Evolutionary conservation across 331 rosid genomes (phyloP).

Genomic region (Rosa hybrid): DNA sequence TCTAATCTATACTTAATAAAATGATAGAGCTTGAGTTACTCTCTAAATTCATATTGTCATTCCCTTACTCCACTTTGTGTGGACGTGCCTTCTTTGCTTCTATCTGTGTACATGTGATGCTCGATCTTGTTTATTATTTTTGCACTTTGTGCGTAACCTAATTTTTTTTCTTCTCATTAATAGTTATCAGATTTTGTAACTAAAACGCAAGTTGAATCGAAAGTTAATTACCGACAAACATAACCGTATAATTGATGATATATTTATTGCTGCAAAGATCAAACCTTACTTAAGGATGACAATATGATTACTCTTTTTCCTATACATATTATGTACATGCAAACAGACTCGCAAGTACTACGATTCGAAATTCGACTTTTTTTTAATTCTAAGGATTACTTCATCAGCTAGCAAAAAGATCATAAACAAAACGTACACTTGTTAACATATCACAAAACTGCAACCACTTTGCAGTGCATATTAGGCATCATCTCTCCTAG

Average conservation of each 20-base stretch:
- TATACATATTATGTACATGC: not conserved
- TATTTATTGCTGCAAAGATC: not conserved
- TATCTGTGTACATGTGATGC: no score
- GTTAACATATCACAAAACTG: conserved; percentile 47
- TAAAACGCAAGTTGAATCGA: no score
- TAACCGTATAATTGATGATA: not conserved
- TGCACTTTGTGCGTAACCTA: no score
- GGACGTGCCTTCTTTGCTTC: no score
- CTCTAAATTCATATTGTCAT: no score
- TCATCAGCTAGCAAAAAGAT: conserved; percentile 8
- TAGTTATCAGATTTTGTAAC: no score
- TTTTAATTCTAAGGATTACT: not conserved
- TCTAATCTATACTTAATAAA: no score
- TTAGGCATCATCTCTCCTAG: conserved; percentile 57
- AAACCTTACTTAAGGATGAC: not conserved
- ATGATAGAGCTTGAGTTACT: no score
- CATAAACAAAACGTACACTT: not conserved
- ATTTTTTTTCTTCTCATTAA: no score
- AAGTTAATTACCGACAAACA: no score
- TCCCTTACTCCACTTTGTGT: no score
- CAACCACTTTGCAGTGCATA: conserved; percentile 47
- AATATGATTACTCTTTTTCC: not conserved
- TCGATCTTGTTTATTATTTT: no score
- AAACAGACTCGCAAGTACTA: not conserved
- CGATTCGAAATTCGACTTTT: not conserved